A percentile compares a stretch with the other conserved stretches of the same genome.
Evolutionary conservation across 257 asterid species (phyloP).

Genomic region (Ehretia macrophylla): DNA sequence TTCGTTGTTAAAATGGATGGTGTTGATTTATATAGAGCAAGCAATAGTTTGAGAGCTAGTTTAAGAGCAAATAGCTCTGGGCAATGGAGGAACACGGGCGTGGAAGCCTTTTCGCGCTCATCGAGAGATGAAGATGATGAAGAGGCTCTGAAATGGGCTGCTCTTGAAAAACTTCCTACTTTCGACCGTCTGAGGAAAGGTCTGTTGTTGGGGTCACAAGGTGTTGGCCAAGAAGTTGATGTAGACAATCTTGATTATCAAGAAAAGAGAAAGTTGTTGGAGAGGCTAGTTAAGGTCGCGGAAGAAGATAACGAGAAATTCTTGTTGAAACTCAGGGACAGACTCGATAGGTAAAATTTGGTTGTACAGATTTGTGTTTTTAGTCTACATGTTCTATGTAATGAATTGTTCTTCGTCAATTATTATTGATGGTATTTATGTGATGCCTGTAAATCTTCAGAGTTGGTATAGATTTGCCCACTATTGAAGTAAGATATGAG

Average conservation of each 20-base stretch:
- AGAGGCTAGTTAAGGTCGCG: constrained; percentile 41
- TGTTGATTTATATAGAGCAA: constrained; percentile 10
- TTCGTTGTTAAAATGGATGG: constrained; percentile 5
- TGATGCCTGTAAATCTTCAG: constrained; percentile 22
- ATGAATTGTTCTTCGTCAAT: too few species aligned
- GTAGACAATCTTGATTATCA: constrained; percentile 39
- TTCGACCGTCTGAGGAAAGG: constrained; percentile 66
- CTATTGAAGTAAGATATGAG: constrained; percentile 68
- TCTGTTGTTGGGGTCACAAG: constrained; percentile 48
- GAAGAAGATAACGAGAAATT: constrained; percentile 64
- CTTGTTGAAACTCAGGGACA: constrained; percentile 48
- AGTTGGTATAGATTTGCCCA: constrained; percentile 64
- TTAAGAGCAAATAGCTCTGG: constrained; percentile 37
- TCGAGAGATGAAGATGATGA: constrained; percentile 59
- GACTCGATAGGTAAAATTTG: constrained; percentile 55
- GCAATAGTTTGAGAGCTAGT: constrained; percentile 22
- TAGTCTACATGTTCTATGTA: too few species aligned
- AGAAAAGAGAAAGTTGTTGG: constrained; percentile 40
- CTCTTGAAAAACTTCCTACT: constrained; percentile 63
- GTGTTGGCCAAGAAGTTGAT: constrained; percentile 45
- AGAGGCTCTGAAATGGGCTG: constrained; percentile 69
- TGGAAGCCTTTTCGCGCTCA: constrained; percentile 50
- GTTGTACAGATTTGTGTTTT: too few species aligned
- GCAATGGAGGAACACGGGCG: constrained; percentile 48
- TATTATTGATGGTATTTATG: too few species aligned